Evolutionary conservation across 192 early-diverging fungal species (phyloP), one percentile per base, ranked within the genome.

Genomic region (Phycomyces nitens): DNA sequence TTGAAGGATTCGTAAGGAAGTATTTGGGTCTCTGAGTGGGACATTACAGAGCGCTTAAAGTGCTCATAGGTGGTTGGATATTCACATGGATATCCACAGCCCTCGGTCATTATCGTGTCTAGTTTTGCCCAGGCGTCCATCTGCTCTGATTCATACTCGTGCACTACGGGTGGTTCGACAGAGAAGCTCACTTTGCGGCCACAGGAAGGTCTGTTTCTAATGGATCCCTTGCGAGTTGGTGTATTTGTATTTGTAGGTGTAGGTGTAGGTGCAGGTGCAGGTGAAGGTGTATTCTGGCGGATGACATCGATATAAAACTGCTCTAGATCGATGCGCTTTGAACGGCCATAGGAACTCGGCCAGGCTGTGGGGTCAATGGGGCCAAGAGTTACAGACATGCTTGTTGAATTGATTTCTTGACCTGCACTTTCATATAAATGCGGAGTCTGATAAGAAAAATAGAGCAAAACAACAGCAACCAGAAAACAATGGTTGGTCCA

Each of bases 61-160:
- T 34, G 3, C 7, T 7, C 29, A 34, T 34, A 34, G 7, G 3
- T 34, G 29, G 29, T 34, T n/a, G n/a, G n/a, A n/a, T n/a, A n/a
- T n/a, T n/a, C n/a, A n/a, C n/a, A n/a, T n/a, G n/a, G n/a, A n/a
- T n/a, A n/a, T n/a, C 29, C 29, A 34, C 60, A 62, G 7, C 49
- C 43, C 5, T 62, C 60, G 20, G 16, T 20, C 44, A 62, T 50
- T 20, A 62, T 22, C 2, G n/a, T 50, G 38, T 34, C 40, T 21
- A 29, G 20, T 29, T 44, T 38, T 0, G 10, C 6, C 5, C 3
- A 11, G 20, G 29, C 55, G 1, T 24, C 38, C 20, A 52, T 49
- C 11, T 52, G 52, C 42, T 63, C 62, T 29, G 62, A 21, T 14
- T 63, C 62, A 42, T 63, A 63, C 42, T 63, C 62, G 10, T 54